Conservation (phyloP, 371 early-diverging fungal species). For the Mucor indicus region DNA sequence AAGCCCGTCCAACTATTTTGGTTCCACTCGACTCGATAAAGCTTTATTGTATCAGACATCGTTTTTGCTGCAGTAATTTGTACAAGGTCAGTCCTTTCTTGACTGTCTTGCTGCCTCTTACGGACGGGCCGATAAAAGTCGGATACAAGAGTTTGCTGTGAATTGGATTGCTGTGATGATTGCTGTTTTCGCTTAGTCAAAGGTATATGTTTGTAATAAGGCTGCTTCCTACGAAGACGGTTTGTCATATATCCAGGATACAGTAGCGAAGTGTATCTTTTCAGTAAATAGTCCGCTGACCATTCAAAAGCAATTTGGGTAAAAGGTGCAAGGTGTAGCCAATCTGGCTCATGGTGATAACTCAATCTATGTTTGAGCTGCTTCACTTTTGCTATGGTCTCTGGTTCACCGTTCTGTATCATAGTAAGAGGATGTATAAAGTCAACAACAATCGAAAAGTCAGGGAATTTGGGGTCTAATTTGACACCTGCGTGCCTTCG, state of each 20-base stretch:
- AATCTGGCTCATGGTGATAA: constrained; percentile 14
- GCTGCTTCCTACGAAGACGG: not conserved
- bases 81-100: not conserved
- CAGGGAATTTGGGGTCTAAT: constrained; percentile 16
- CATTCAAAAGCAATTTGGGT: constrained; percentile 12
- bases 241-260: constrained; percentile 20
- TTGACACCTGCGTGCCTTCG: constrained; percentile 3
- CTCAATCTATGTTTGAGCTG: not conserved
- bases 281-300: constrained; percentile 7
- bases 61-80: not conserved
- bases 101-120: not conserved
- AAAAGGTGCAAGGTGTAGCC: constrained; percentile 6
- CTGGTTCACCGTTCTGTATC: not conserved
- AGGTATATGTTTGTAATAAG: not conserved
- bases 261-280: constrained; percentile 5
- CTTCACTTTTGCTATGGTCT: not conserved
- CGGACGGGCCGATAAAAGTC: too few species aligned
- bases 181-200: not conserved
- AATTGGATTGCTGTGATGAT: not conserved
- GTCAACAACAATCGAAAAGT: constrained; percentile 11
- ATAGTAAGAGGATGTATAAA: constrained; percentile 18
- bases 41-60: not conserved
- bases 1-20: not conserved
- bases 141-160: not conserved
- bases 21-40: constrained; percentile 19